Conservation (phyloP, 176 grass and related monocot species). For the Olyra latifolia region DNA sequence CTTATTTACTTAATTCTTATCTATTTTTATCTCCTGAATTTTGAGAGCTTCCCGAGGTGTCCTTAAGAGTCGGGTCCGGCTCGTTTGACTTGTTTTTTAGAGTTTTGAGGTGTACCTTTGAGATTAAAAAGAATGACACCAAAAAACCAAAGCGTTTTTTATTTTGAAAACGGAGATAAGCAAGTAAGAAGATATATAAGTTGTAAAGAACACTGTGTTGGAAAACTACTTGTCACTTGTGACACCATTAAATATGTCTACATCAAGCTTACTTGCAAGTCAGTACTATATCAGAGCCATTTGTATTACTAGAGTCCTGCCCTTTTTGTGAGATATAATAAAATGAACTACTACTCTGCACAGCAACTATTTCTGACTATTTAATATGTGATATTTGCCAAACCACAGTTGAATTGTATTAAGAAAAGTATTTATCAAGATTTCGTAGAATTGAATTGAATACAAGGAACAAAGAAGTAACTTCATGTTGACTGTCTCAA, state of each 20-base stretch:
- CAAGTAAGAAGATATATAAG: too few relatives aligned
- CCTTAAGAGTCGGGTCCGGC: too few relatives aligned
- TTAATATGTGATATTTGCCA: neutral
- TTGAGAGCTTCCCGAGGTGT: too few relatives aligned
- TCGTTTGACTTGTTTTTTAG: too few relatives aligned
- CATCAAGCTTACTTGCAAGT: neutral
- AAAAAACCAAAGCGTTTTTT: too few relatives aligned
- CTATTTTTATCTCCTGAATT: too few relatives aligned
- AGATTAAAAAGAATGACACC: too few relatives aligned
- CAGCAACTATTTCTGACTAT: neutral
- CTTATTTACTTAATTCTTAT: too few relatives aligned
- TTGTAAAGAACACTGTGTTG: neutral
- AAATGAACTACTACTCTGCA: neutral
- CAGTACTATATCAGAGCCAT: neutral
- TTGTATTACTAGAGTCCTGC: neutral
- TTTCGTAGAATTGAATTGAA: neutral
- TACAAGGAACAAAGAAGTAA: neutral
- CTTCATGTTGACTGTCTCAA: neutral
- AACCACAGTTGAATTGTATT: neutral
- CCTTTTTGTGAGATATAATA: neutral
- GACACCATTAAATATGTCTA: neutral
- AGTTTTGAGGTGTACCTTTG: too few relatives aligned
- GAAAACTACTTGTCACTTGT: neutral
- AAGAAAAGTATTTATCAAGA: neutral
- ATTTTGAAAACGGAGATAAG: too few relatives aligned